Percentiles rank a stretch among this genome's conserved stretches.
Evolutionary conservation across 2,329 filamentous ascomycete species (phyloP).

Genomic region (Aspergillus sp.): DNA sequence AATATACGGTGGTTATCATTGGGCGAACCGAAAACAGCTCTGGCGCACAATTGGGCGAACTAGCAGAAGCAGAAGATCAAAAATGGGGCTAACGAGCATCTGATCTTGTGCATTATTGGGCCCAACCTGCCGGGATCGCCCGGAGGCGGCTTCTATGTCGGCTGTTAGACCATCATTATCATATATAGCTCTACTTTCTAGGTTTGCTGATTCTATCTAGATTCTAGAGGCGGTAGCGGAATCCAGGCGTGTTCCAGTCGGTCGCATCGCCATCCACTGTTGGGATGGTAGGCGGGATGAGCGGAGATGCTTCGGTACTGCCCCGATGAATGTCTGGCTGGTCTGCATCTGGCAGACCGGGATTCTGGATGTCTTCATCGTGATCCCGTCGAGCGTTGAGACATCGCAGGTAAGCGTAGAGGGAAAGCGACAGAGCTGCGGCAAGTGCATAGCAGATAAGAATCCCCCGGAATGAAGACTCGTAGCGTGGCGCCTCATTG

Average conservation of each 20-base stretch:
- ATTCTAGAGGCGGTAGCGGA: conserved; percentile 52
- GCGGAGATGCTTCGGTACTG: conserved; percentile 26
- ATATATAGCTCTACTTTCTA: neutral
- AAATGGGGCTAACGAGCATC: neutral
- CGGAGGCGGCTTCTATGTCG: neutral
- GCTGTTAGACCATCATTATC: neutral
- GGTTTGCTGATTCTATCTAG: conserved; percentile 1
- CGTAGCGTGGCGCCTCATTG: conserved; percentile 52
- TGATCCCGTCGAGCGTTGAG: conserved; percentile 46
- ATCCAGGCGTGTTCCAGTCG: conserved; percentile 60
- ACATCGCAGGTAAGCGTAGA: conserved; percentile 52
- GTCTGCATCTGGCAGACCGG: conserved; percentile 33
- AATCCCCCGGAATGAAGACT: conserved; percentile 57
- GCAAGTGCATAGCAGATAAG: conserved; percentile 58
- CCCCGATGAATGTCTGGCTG: conserved; percentile 34
- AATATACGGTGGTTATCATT: neutral
- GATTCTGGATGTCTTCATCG: conserved; percentile 35
- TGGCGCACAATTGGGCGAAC: neutral
- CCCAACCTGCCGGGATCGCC: neutral
- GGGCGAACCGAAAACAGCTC: neutral
- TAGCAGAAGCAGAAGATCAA: neutral
- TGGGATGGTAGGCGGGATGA: conserved; percentile 34
- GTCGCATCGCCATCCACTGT: conserved; percentile 55
- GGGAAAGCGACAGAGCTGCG: conserved; percentile 43
- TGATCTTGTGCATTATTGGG: neutral